Base-by-base conservation (phyloP, 352 stramenopile species). In the Globisporangium acanthophoron region DNA sequence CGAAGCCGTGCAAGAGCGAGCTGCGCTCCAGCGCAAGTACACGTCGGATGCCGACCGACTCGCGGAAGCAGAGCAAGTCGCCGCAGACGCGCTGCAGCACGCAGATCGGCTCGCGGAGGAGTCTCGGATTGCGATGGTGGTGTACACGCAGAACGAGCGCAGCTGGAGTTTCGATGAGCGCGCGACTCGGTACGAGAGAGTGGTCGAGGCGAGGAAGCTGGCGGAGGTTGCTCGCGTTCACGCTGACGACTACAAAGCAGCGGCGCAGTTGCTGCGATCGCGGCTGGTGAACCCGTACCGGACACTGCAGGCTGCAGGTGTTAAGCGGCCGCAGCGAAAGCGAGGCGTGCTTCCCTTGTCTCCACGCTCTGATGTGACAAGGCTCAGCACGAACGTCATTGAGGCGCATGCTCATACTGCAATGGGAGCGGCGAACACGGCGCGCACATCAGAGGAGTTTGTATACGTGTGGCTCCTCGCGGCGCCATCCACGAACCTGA, bases 151-250 rank as follows among this genome's bases (percentile, higher is more conserved):
- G 45, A 76, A 83, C 41, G 80, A 88, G 52, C 66, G 62, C 33
- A 73, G 59, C 7, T 89, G 80, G 78, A 65, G 50, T 50, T 91
- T 88, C 58, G 80, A 88, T 37, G 78, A 88, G 52, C 75, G 78
- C 1, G 62, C 80, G 2, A 62, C 41, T 3, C 71, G 77, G 12
- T 87, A 85, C 48, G 65, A 82, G 46, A 59, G 78, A 24, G 66
- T 87, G 24, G 70, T 86, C 59, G 72, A 84, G 20, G 56, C 72
- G 21, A 87, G 84, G 41, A 73, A 71, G 52, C 58, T 73, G 27
- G 80, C 78, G 0, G 80, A 87, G 3, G 61, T 62, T 5, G 61
- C 74, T 2, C 65, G 78, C 8, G 56, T 69, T 18, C 44, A 76
- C 37, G 77, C 80, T 16, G 70, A 85, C n/a, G 62, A 70, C 15